Evolutionary conservation across 2,329 filamentous ascomycete species (phyloP), one percentile per base, ranked within the genome.

Genomic region (Fusarium dlaminii): DNA sequence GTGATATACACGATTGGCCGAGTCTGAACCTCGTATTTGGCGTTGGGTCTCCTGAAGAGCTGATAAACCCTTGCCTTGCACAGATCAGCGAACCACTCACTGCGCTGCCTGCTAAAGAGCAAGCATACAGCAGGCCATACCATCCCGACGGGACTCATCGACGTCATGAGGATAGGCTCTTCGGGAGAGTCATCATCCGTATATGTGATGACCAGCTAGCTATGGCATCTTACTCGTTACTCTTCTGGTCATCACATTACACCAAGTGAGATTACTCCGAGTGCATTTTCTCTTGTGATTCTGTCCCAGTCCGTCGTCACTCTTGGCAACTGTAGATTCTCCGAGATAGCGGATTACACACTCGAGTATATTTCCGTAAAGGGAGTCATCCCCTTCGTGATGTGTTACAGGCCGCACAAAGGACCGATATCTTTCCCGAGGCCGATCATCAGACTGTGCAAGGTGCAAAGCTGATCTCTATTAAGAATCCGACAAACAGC

Each of bases 21-120:
- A 62, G 20, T 40, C 60, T 39, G 54, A 54, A 68, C 64, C 74
- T 76, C 72, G 72, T 75, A 75, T 76, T 55, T 63, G 49, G 36
- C 27, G 39, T 39, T 22, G 12, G 49, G 49, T 58, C 54, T 58
- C 48, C 56, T 48, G 57, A 63, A 59, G 55, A 71, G 63, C 48
- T 49, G 42, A 63, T 34, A 29, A 52, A 48, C 30, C 66, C 66
- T 52, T 48, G 56, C 51, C 66, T 52, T 48, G 52, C 55, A 37
- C 56, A 13, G 7, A 29, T 14, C 71, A 57, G 46, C 40, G 30
- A 68, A 48, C 63, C 55, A 49, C 51, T 54, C 55, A 30, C 39
- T 49, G 36, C 32, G 42, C 45, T 68, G 52, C 39, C 49, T 42
- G 56, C 49, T 46, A 58, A 70, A 57, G 43, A 61, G 55, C 43